Base-by-base conservation (phyloP, 192 early-diverging fungal species). In the Coemansia asiatica region DNA sequence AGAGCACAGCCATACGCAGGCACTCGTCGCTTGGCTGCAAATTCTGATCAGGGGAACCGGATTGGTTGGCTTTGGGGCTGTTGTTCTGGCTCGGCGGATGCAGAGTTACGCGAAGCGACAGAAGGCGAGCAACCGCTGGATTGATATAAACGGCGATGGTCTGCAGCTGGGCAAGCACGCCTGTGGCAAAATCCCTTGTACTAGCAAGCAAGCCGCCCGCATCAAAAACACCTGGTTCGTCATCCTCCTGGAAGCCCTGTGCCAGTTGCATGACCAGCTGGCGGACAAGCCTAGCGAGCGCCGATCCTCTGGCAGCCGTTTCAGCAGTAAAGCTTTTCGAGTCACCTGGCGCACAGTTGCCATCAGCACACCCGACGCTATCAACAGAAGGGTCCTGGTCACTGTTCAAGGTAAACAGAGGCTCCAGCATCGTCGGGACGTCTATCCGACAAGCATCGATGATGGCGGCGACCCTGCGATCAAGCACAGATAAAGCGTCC, bases 91-190 rank as follows among this genome's bases (percentile, higher is more conserved):
- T 57, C n/a, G 26, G 21, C n/a, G 33, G 56, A 57, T 18, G 15
- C 56, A 21, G 10, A 0, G 40, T 12, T 4, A 18, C 18, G 5
- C 15, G n/a, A 15, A 74, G 68, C 23, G 60, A 33, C 35, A 74
- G 55, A 28, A 35, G 21, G 13, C 23, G 16, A 19, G 78, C 68
- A 3, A 62, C 69, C 10, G 13, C 7, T 3, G 63, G 36, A 60
- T 56, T 75, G 22, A 61, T 47, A 25, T 36, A 51, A 18, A 58
- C n/a, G 7, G 72, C 65, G 46, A 80, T 67, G 2, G 68, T 53
- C 55, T 80, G 72, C 16, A 80, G 59, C 48, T 80, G 77, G 22
- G 68, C 77, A 22, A 80, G 47, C 4, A 80, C 29, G 8, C 51
- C 77, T 13, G 61, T 33, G 3, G 72, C 65, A 56, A 74, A 60